A percentile compares a stretch with the other conserved stretches of the same genome.
These are phyloP conservation scores for Psidium guajava DNA, from an alignment of 345 rosid genomes.

Conservation along the genomic window DNA sequence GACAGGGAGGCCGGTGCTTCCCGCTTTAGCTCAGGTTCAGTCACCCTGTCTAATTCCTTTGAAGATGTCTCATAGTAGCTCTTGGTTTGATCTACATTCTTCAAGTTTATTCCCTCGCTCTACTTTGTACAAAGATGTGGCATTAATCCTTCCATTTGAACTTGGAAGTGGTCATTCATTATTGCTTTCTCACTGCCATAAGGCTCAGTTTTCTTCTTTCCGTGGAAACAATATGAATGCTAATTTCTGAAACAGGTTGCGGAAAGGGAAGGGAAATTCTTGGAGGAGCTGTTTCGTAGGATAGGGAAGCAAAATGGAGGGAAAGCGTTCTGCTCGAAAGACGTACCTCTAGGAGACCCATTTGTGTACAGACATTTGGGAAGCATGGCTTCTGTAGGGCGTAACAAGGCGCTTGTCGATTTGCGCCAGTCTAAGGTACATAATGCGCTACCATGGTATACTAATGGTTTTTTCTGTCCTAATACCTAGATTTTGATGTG, in stretches of 20 bases:
- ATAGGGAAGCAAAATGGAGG: slow-evolving; percentile 45
- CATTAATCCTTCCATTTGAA: neutral
- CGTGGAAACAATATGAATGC: neutral
- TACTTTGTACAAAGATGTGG: neutral
- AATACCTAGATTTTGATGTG: neutral
- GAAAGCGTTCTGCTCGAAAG: slow-evolving; percentile 32
- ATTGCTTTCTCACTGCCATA: neutral
- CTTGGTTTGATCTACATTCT: neutral
- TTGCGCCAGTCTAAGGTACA: slow-evolving; percentile 56
- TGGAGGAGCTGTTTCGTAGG: slow-evolving; percentile 33
- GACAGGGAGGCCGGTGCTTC: slow-evolving; percentile 60
- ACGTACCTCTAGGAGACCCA: slow-evolving; percentile 33
- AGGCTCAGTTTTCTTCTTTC: neutral
- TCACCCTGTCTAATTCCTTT: neutral
- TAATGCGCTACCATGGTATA: neutral
- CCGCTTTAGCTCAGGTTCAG: slow-evolving; percentile 58
- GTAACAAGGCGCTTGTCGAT: slow-evolving; percentile 64
- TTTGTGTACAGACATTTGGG: slow-evolving; percentile 59
- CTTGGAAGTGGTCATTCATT: neutral
- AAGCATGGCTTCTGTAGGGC: slow-evolving; percentile 71
- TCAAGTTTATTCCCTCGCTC: neutral
- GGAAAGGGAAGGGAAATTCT: slow-evolving; percentile 63
- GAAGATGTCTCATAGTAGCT: neutral
- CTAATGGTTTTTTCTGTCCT: neutral
- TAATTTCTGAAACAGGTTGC: slow-evolving; percentile 27